A percentile compares a stretch with the other conserved stretches of the same genome.
Evolutionary conservation across 2,329 filamentous ascomycete genomes (phyloP).

Genomic region (Drechslera avenae): DNA sequence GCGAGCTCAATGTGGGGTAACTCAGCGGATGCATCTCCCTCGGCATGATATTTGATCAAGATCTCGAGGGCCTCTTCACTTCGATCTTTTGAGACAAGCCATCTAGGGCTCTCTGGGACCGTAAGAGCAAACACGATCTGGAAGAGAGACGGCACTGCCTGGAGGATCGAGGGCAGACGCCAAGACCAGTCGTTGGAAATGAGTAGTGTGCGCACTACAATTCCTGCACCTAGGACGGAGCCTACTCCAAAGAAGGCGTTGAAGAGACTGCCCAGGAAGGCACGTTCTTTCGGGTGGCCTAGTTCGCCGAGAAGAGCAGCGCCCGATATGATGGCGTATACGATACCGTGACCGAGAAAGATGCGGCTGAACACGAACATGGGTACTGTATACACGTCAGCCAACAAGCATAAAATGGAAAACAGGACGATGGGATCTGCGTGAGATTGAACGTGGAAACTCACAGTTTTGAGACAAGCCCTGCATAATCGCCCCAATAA

Average conservation of each 20-base stretch:
- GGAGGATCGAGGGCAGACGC: conserved; percentile 69
- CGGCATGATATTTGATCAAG: conserved; percentile 68
- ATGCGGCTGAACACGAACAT: conserved; percentile 66
- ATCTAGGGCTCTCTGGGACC: conserved; percentile 69
- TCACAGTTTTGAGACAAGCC: conserved; percentile 54
- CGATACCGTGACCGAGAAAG: conserved; percentile 70
- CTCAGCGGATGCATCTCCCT: conserved; percentile 58
- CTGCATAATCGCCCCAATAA: conserved; percentile 62
- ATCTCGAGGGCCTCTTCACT: conserved; percentile 66
- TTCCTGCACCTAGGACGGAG: conserved; percentile 61
- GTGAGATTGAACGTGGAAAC: not conserved
- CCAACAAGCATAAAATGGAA: not conserved
- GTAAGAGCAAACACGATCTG: conserved; percentile 67
- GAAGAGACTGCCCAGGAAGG: conserved; percentile 68
- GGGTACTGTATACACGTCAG: conserved; percentile 25
- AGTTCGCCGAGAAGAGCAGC: conserved; percentile 69
- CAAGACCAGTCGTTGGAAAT: conserved; percentile 68
- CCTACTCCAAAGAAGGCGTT: conserved; percentile 71
- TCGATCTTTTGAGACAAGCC: conserved; percentile 67
- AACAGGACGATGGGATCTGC: not conserved
- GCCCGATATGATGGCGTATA: conserved; percentile 66
- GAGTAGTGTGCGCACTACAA: conserved; percentile 66
- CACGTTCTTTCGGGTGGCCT: conserved; percentile 70
- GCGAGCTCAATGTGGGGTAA: conserved; percentile 69
- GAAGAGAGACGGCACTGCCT: conserved; percentile 65